Evolutionary conservation across 2,329 filamentous ascomycete species (phyloP).

Genomic region (Fusarium transvaalense): DNA sequence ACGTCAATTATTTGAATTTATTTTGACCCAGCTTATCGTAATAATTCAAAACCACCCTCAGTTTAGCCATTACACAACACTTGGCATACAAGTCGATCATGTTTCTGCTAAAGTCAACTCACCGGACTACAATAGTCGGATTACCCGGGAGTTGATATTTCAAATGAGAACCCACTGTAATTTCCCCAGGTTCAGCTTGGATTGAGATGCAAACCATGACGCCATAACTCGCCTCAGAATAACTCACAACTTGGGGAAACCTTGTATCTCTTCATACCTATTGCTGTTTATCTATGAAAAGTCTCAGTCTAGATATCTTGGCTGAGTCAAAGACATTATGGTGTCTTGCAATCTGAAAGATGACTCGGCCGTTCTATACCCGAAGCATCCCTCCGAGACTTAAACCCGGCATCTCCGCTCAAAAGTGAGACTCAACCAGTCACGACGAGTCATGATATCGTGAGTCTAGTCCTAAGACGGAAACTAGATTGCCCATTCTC

Average conservation of each 20-base stretch:
- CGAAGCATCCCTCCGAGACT: background rate
- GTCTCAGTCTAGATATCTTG: background rate
- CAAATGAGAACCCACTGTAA: background rate
- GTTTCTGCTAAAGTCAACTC: background rate
- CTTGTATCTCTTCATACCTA: background rate
- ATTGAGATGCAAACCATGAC: background rate
- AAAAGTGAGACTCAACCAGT: background rate
- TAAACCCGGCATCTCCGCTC: background rate
- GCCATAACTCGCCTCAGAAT: background rate
- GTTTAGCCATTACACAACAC: background rate
- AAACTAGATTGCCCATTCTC: constrained; percentile 44
- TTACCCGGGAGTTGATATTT: background rate
- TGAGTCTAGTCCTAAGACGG: constrained; percentile 22
- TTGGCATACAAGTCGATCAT: no score
- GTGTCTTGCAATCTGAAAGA: background rate
- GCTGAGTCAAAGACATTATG: background rate
- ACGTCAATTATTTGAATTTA: no score
- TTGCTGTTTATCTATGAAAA: background rate
- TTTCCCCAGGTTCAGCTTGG: background rate
- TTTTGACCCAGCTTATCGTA: background rate
- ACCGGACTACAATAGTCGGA: background rate
- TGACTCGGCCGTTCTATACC: background rate
- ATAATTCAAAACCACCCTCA: background rate
- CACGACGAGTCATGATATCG: background rate
- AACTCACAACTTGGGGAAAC: background rate